Conservation (phyloP, 345 rosid genomes). For the Noccaea bulbosa region DNA sequence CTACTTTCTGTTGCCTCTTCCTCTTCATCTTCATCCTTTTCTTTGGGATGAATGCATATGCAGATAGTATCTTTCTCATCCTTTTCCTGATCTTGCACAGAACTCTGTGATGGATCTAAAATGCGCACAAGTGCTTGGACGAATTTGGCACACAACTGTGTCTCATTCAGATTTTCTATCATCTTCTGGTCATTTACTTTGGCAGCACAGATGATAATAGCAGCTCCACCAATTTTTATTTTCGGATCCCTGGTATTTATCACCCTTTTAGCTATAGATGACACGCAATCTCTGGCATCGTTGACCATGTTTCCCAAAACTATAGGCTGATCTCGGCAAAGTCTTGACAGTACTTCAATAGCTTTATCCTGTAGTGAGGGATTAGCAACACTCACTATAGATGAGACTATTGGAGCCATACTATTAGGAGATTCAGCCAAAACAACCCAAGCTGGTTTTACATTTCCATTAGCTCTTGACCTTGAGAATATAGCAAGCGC, state of each 20-base stretch:
- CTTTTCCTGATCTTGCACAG: conserved; percentile 54
- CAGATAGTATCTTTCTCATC: conserved; percentile 60
- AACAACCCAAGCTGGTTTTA: conserved; percentile 95
- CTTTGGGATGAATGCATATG: conserved; percentile 61
- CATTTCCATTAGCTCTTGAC: conserved; percentile 59
- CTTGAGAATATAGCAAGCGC: conserved; percentile 94
- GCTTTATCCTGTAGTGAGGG: conserved; percentile 94
- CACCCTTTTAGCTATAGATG: conserved; percentile 76
- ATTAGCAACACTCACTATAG: conserved; percentile 66
- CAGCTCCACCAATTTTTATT: conserved; percentile 95
- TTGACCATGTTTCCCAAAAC: conserved; percentile 78
- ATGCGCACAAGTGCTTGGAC: conserved; percentile 81
- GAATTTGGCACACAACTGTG: conserved; percentile 63
- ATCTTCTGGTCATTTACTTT: conserved; percentile 81
- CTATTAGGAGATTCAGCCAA: conserved; percentile 78
- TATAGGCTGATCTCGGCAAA: conserved; percentile 82
- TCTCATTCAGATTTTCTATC: conserved; percentile 84
- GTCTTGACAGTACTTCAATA: conserved; percentile 84
- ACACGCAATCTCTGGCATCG: conserved; percentile 66
- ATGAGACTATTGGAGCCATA: conserved; percentile 79
- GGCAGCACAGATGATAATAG: conserved; percentile 91
- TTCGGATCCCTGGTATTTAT: conserved; percentile 60
- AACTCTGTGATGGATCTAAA: conserved; percentile 56
- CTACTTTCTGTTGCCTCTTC: conserved; percentile 52
- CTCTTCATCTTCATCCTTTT: conserved; percentile 46